phyloP scores from a whole-genome alignment of 1,284 basidiomycete genomes.

The Ustilago shanxiensis region DNA sequence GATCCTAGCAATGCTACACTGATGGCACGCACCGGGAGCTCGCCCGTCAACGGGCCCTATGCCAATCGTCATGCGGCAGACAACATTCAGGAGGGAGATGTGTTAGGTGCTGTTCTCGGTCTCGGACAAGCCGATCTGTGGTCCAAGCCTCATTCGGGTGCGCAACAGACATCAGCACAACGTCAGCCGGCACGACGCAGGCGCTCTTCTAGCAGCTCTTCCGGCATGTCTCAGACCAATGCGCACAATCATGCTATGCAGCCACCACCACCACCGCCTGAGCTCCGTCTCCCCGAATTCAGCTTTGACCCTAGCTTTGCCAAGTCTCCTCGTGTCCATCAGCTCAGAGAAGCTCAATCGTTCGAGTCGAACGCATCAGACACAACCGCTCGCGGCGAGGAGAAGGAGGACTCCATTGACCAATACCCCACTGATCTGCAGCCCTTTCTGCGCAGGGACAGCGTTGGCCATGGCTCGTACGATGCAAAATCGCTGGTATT shows the following conservation, averaged over 20 bases:
- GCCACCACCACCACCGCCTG: conserved; percentile 25
- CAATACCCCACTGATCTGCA: conserved; percentile 30
- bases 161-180: not conserved
- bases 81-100: conserved; percentile 58
- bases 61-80: conserved; percentile 29
- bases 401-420: conserved; percentile 11
- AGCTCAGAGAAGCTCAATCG: conserved; percentile 49
- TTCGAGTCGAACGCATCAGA: conserved; percentile 51
- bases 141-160: conserved; percentile 14
- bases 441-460: conserved; percentile 14
- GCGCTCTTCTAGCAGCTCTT: conserved; percentile 36
- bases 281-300: conserved; percentile 38
- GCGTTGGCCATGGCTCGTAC: not conserved
- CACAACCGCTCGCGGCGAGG: conserved; percentile 34
- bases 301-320: conserved; percentile 29
- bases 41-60: conserved; percentile 38
- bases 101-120: conserved; percentile 64
- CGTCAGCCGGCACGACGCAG: conserved; percentile 1
- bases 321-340: conserved; percentile 33
- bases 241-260: not conserved
- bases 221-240: conserved; percentile 7
- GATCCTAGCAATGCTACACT: conserved; percentile 1
- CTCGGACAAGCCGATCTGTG: conserved; percentile 44
- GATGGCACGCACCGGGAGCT: conserved; percentile 46
- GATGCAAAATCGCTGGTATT: conserved; percentile 41